Evolutionary conservation across 371 early-diverging fungal species (phyloP).

Genomic region (Chytridiales sp.): DNA sequence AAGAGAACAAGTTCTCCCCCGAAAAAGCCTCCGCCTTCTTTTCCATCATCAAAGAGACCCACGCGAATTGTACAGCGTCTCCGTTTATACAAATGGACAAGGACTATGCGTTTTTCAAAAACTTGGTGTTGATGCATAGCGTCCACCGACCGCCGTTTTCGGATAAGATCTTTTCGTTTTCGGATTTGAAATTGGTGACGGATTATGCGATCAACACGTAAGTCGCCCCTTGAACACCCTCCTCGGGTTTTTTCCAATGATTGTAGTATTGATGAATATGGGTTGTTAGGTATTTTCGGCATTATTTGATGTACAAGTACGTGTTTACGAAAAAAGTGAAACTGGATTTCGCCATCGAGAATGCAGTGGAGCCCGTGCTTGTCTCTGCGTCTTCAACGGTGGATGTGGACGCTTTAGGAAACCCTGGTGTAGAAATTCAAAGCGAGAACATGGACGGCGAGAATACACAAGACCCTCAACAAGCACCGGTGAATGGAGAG

Average conservation of each 20-base stretch:
- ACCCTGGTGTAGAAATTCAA: background rate
- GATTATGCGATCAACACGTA: conserved; percentile 53
- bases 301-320: conserved; percentile 58
- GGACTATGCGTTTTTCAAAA: conserved; percentile 49
- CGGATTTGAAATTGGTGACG: conserved; percentile 40
- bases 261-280: background rate
- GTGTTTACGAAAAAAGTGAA: conserved; percentile 53
- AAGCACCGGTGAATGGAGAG: background rate
- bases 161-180: conserved; percentile 43
- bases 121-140: conserved; percentile 46
- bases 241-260: background rate
- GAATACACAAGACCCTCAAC: background rate
- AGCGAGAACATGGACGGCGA: conserved; percentile 8
- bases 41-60: conserved; percentile 51
- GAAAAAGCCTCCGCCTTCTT: conserved; percentile 48
- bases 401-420: background rate
- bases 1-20: conserved; percentile 35
- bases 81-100: conserved; percentile 44
- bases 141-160: conserved; percentile 53
- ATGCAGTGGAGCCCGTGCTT: conserved; percentile 13
- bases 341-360: conserved; percentile 46
- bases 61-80: conserved; percentile 44
- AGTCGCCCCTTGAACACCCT: conserved; percentile 9
- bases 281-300: conserved; percentile 50
- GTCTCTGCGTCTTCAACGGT: background rate